Base-by-base conservation (phyloP, 2,329 filamentous ascomycete genomes). In the Hortaea werneckii region DNA sequence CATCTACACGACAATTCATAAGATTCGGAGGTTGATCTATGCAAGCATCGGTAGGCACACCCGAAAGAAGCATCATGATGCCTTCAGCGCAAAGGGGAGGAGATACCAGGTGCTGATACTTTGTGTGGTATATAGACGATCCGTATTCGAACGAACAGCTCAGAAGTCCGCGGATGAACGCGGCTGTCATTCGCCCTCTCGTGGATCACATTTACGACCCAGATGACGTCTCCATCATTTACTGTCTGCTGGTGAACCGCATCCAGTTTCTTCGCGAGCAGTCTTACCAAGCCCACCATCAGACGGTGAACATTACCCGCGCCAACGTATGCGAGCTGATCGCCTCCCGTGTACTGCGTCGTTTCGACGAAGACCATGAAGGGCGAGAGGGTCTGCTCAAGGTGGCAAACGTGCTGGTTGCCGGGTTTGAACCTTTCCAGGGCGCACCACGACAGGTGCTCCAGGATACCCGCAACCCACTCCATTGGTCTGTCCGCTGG, bases 341-440 rank as follows among this genome's bases (percentile, higher is more conserved):
- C 28, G 87, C 87, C 6, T 83, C 80, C 47, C 81, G 86, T 49
- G 82, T 94, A 40, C 68, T 92, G 44, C 76, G 87, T 32, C 80
- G 84, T 43, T 88, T 86, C 57, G 82, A 85, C 54, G 86, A 92
- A 66, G 82, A 88, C 55, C 80, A 85, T 48, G 77, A 80, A 10
- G 85, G 83, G 5, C 72, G 79, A 0, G 73, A 80, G 27, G 85
- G 85, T 1, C 73, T 92, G 9, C 70, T 92, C 4, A 70, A 87
- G 20, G 73, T 92, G 5, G 80, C 86, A 5, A 85, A 89, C 55
- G 83, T 92, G 29, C 76, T 92, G 13, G 83, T 94, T 10, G 84
- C 85, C 11, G 84, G 85, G 10, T 92, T 94, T 57, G 83, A 88
- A 57, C 86, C 87, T 1, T 92, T 92, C 56, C 86, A 92, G 65